Percentiles rank a stretch among this genome's conserved stretches.
Conservation (phyloP, 106 monocot genomes). For the Dendrobium chrysotoxum region DNA sequence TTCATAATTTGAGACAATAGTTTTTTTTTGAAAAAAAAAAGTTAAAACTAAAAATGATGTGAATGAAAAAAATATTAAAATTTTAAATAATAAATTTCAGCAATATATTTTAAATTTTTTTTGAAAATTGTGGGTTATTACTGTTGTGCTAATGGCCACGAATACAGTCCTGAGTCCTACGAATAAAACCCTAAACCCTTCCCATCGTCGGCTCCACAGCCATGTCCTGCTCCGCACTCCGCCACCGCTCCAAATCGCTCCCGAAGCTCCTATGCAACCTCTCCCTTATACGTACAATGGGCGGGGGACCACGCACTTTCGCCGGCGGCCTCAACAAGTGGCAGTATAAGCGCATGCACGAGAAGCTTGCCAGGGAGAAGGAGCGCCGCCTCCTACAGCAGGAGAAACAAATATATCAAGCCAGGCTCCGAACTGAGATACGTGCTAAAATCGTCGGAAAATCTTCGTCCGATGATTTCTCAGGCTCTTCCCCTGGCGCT, state of each 20-base stretch:
- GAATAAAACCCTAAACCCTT: conserved; percentile 2
- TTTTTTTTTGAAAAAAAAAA: no score
- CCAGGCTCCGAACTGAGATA: conserved; percentile 75
- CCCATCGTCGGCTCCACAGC: background rate
- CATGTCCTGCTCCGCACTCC: conserved; percentile 15
- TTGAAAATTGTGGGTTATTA: no score
- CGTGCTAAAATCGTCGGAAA: conserved; percentile 25
- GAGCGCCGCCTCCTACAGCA: conserved; percentile 61
- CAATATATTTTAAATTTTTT: no score
- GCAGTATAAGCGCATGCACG: conserved; percentile 99
- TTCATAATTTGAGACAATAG: no score
- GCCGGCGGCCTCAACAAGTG: conserved; percentile 90
- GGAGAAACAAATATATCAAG: conserved; percentile 83
- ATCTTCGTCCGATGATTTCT: background rate
- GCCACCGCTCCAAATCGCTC: conserved; percentile 8
- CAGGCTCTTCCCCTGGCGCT: background rate
- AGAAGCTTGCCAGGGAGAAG: conserved; percentile 87
- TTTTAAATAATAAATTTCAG: no score
- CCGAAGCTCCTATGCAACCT: conserved; percentile 6
- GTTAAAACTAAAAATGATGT: no score
- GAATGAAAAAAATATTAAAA: no score
- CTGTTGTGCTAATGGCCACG: no score
- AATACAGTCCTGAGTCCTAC: no score
- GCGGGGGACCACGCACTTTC: conserved; percentile 90
- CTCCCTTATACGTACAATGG: conserved; percentile 50